Percentiles rank a stretch among this genome's conserved stretches.
These are phyloP conservation scores for Lachnellula cervina DNA, from an alignment of 2,329 filamentous ascomycete species.

Conservation along the genomic window DNA sequence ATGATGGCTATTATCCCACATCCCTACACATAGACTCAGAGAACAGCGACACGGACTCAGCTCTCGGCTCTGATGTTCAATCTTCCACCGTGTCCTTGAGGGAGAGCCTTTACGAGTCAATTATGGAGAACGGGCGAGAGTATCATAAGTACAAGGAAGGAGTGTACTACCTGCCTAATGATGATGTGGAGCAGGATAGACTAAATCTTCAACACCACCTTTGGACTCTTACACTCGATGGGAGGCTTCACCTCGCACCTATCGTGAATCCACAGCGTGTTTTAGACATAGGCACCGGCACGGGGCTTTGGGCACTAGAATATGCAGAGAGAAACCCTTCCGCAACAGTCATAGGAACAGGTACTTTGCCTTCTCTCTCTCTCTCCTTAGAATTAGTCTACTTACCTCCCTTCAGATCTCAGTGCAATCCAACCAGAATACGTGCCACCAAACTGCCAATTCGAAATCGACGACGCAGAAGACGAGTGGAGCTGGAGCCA, in stretches of 20 bases:
- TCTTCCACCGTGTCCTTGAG: conserved; percentile 15
- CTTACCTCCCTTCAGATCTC: conserved; percentile 4
- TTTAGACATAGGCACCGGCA: conserved; percentile 30
- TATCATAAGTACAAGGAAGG: conserved; percentile 20
- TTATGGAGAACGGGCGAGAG: conserved; percentile 16
- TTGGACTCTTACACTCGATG: conserved; percentile 13
- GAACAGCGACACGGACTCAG: conserved; percentile 9
- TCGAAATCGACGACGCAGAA: conserved; percentile 48
- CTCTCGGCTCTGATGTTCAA: conserved; percentile 6
- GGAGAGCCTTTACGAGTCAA: conserved; percentile 15
- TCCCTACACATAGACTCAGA: conserved; percentile 11
- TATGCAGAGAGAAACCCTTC: conserved; percentile 9
- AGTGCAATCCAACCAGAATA: conserved; percentile 12
- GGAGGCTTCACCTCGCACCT: conserved; percentile 10
- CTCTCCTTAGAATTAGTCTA: neutral
- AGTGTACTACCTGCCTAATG: conserved; percentile 50
- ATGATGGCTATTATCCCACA: conserved; percentile 10
- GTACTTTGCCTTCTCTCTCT: neutral
- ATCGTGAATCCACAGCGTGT: conserved; percentile 17
- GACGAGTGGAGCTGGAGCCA: conserved; percentile 24
- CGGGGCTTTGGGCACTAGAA: conserved; percentile 23
- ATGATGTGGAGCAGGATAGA: conserved; percentile 41
- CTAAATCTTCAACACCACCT: conserved; percentile 15
- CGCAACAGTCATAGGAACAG: conserved; percentile 7
- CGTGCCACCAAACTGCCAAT: conserved; percentile 44